phyloP scores from a whole-genome alignment of 75 land plant genomes.

The Pinus albicaulis region DNA sequence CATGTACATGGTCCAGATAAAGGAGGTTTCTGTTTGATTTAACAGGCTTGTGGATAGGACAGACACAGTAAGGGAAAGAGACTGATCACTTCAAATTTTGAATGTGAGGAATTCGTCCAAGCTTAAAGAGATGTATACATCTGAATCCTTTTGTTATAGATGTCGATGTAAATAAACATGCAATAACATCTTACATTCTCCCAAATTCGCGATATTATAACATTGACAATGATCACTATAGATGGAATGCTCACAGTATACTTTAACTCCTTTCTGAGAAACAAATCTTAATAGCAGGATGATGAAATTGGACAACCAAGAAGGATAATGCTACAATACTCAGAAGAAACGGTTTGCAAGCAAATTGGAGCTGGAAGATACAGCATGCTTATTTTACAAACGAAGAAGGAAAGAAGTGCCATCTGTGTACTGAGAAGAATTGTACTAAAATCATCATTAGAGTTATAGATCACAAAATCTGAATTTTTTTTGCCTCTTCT shows the following conservation, averaged over 20 bases:
- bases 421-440: background rate
- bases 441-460: background rate
- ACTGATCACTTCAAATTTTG: background rate
- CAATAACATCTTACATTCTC: background rate
- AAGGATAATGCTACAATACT: background rate
- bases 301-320: background rate
- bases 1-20: background rate
- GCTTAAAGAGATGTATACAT: no score
- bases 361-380: background rate
- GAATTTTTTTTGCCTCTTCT: background rate
- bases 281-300: background rate
- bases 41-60: background rate
- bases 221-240: background rate
- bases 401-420: background rate
- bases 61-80: background rate
- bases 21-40: background rate
- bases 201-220: background rate
- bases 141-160: background rate
- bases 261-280: background rate
- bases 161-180: background rate
- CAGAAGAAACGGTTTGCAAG: background rate
- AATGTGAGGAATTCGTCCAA: background rate
- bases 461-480: background rate
- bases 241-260: background rate
- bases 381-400: background rate